Evolutionary conservation across 495 filamentous ascomycete species (phyloP).

Genomic region (Cladorrhinum samala): DNA sequence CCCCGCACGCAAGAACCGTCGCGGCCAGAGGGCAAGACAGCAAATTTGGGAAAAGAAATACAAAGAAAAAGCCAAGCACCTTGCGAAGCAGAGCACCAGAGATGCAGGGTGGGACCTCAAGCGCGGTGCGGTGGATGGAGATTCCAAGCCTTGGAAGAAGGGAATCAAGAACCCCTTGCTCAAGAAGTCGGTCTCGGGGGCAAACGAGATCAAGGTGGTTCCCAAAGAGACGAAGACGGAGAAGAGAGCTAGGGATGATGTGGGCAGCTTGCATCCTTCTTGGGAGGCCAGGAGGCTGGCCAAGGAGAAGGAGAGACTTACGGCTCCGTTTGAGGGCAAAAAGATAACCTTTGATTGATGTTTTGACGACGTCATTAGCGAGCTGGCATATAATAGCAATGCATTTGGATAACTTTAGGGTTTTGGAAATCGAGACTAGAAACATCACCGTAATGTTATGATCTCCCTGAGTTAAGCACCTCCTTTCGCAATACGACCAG

Average conservation of each 20-base stretch:
- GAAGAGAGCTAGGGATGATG: conserved; percentile 49
- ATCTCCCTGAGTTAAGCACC: too few species aligned
- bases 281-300: conserved; percentile 87
- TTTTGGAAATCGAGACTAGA: too few species aligned
- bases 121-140: conserved; percentile 38
- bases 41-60: conserved; percentile 91
- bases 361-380: too few species aligned
- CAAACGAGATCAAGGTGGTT: conserved; percentile 6
- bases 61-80: conserved; percentile 35
- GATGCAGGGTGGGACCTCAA: conserved; percentile 50
- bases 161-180: conserved; percentile 29
- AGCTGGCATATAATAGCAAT: too few species aligned
- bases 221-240: conserved; percentile 3
- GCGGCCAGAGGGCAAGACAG: conserved; percentile 81
- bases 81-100: conserved; percentile 22
- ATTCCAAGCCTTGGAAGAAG: conserved; percentile 41
- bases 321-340: conserved; percentile 69
- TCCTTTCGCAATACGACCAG: too few species aligned
- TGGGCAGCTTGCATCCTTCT: conserved; percentile 72
- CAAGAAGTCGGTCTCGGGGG: conserved; percentile 4
- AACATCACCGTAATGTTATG: too few species aligned
- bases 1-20: conserved; percentile 65
- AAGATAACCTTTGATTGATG: conserved; percentile 82
- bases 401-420: too few species aligned
- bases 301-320: conserved; percentile 60